Conservation (phyloP, 495 filamentous ascomycete genomes). For the Podospora conica region DNA sequence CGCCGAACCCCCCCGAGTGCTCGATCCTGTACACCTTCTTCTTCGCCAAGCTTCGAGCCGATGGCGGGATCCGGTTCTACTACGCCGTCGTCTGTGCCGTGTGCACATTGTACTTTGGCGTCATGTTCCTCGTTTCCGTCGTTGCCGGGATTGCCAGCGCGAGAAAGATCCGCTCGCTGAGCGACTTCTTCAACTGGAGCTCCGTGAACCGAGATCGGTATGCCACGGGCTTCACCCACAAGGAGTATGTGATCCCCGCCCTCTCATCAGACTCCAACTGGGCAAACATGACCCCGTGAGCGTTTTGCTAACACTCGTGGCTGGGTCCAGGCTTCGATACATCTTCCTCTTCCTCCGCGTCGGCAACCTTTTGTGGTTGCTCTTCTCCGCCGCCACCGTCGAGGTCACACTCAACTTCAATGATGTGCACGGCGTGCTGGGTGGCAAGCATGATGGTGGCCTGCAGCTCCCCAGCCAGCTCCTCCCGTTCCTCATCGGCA, state of each 20-base stretch:
- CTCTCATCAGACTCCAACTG: background rate
- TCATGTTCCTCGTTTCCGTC: slow-evolving; percentile 19
- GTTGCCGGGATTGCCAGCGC: slow-evolving; percentile 12
- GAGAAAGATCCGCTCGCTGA: slow-evolving; percentile 1
- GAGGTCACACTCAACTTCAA: slow-evolving; percentile 27
- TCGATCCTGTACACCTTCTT: slow-evolving; percentile 22
- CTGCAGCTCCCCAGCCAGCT: slow-evolving; percentile 21
- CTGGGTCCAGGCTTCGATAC: slow-evolving; percentile 10
- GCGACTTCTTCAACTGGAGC: slow-evolving; percentile 10
- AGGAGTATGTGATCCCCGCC: slow-evolving; percentile 12
- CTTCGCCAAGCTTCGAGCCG: slow-evolving; percentile 19
- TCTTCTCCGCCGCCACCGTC: slow-evolving; percentile 22
- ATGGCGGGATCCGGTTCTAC: slow-evolving; percentile 16
- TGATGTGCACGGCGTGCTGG: slow-evolving; percentile 17
- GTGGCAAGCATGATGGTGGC: slow-evolving; percentile 11
- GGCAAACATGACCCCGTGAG: background rate
- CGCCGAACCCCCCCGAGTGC: slow-evolving; percentile 16
- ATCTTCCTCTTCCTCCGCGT: slow-evolving; percentile 20
- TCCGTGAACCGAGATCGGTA: slow-evolving; percentile 11
- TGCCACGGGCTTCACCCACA: slow-evolving; percentile 20
- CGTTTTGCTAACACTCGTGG: background rate
- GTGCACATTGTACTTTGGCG: slow-evolving; percentile 20
- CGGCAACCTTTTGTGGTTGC: slow-evolving; percentile 22
- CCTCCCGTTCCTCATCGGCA: slow-evolving; percentile 20
- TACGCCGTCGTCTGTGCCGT: slow-evolving; percentile 17